Evolutionary conservation across 352 stramenopile genomes (phyloP), one percentile per base, ranked within the genome.

Genomic region (Pythium aphanidermatum): DNA sequence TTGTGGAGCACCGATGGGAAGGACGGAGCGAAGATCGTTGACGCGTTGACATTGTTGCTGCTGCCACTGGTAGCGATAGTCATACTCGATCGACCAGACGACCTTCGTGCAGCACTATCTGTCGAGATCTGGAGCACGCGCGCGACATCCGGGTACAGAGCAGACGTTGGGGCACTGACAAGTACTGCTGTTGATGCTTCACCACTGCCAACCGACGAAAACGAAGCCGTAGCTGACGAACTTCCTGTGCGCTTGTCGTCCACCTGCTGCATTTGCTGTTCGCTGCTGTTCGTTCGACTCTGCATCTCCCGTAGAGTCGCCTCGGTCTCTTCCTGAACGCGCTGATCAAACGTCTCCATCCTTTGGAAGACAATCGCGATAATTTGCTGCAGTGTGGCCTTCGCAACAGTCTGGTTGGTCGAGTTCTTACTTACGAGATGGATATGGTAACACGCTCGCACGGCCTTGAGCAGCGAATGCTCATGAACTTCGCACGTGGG

Each of bases 1-100:
- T 97, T 98, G 71, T 99, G 96, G 34, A 97, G 93, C 51, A 98
- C 77, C 0, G 95, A 99, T 4, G 91, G 77, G 63, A 99, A 99
- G 12, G 74, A 67, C 20, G 76, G 66, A 13, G 68, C 58, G 45
- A 74, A 82, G 33, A 76, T 55, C 12, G 68, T 65, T 29, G 70
- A 55, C 2, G 41, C 41, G 40, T 46, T 53, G 29, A 48, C 38
- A 25, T 52, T 41, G 27, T 51, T 55, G 42, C 42, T 43, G 42
- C 34, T 40, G 16, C 37, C 51, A 41, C 16, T 31, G 9, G 12
- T 37, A 8, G 23, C 27, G n/a, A n/a, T n/a, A n/a, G n/a, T 29
- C 0, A 14, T 13, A 2, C 28, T 27, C 23, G 47, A 43, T 5
- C 29, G 24, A 4, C 33, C 20, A 5, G 16, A 33, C 8, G 23